Percentiles rank a stretch among this genome's conserved stretches.
Evolutionary conservation across 2,329 filamentous ascomycete species (phyloP).

Genomic region (Calonectria hawksworthii): DNA sequence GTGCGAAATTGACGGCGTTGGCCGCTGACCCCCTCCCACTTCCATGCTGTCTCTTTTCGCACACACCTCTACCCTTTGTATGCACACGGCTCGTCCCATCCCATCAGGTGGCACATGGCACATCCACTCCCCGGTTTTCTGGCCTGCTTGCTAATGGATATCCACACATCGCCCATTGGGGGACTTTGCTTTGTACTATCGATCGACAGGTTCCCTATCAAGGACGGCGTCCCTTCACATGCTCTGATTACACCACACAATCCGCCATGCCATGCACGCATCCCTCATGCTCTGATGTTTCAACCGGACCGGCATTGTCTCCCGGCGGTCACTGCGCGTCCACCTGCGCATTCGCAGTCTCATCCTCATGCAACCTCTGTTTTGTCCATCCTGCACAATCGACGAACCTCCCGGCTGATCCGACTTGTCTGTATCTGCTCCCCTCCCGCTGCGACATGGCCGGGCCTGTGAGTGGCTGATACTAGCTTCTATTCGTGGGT

Average conservation of each 20-base stretch:
- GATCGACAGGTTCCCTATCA: neutral
- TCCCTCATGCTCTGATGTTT: neutral
- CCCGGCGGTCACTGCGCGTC: slow-evolving; percentile 9
- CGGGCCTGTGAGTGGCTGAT: neutral
- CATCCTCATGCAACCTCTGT: slow-evolving; percentile 10
- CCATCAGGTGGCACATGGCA: slow-evolving; percentile 18
- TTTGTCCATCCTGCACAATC: neutral
- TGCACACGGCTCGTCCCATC: neutral
- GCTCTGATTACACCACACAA: neutral
- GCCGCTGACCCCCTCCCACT: neutral
- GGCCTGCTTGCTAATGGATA: slow-evolving; percentile 18
- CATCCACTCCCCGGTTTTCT: neutral
- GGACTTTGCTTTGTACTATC: neutral
- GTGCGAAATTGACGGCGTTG: neutral
- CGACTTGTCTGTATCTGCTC: neutral
- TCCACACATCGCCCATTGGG: slow-evolving; percentile 12
- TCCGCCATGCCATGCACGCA: neutral
- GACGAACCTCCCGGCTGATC: neutral
- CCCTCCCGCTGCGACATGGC: neutral
- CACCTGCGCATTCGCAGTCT: neutral
- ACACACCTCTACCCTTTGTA: neutral
- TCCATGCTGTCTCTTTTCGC: neutral
- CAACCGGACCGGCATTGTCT: neutral
- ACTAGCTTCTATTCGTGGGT: neutral
- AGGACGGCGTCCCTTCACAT: neutral